Conservation (phyloP, 129 eudicot genomes). For the Lactuca saligna region DNA sequence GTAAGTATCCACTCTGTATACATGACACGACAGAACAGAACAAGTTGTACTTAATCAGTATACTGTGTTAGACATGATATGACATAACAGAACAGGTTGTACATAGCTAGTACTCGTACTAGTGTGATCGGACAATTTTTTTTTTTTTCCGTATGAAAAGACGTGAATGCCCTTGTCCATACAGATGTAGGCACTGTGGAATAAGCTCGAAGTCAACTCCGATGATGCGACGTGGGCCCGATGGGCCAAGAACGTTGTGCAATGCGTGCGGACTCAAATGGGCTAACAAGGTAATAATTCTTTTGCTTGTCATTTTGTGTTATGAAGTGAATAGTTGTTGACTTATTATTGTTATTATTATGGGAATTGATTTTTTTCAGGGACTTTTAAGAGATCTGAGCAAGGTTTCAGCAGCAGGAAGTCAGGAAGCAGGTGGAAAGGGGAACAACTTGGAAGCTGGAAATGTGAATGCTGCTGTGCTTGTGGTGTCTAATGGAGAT, state of each 20-base stretch:
- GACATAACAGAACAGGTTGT: too few species aligned
- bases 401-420: constrained; percentile 51
- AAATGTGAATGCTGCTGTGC: constrained; percentile 30
- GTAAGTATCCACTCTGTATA: constrained; percentile 38
- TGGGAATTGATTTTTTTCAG: constrained; percentile 34
- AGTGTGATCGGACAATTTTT: too few species aligned
- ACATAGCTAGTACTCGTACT: too few species aligned
- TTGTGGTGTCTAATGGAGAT: constrained; percentile 42
- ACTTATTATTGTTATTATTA: background rate
- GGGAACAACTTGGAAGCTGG: constrained; percentile 42
- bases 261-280: constrained; percentile 88
- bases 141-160: too few species aligned
- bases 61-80: too few species aligned
- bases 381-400: constrained; percentile 70
- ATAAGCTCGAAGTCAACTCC: constrained; percentile 78
- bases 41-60: too few species aligned
- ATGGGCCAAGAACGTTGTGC: constrained; percentile 80
- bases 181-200: constrained; percentile 75
- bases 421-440: constrained; percentile 51
- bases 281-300: constrained; percentile 62
- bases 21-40: background rate
- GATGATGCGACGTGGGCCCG: constrained; percentile 90
- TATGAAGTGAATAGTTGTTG: too few species aligned
- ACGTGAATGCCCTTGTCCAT: background rate
- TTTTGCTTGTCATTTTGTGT: too few species aligned